Conservation (phyloP, 2,329 filamentous ascomycete species). For the Chrysoporthe puriensis region DNA sequence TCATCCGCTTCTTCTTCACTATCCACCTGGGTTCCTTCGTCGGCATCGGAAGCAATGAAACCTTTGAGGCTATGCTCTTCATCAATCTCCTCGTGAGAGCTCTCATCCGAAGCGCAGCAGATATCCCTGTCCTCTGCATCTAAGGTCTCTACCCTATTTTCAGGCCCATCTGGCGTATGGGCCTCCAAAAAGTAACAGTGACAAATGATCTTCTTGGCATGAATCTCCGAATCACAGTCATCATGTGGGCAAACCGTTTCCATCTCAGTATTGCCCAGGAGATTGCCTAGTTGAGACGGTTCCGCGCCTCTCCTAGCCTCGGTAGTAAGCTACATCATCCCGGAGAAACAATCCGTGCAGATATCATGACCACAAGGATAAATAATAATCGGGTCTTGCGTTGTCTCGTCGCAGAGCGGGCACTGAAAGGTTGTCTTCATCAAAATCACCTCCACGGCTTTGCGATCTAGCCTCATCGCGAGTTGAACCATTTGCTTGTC, state of each 20-base stretch:
- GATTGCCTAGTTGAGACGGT: neutral
- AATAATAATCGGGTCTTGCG: slow-evolving; percentile 34
- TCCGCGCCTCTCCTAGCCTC: neutral
- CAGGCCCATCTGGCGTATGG: neutral
- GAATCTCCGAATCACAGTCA: slow-evolving; percentile 1
- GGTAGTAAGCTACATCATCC: slow-evolving; percentile 24
- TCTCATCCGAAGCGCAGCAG: neutral
- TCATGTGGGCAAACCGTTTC: slow-evolving; percentile 12
- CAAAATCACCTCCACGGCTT: slow-evolving; percentile 28
- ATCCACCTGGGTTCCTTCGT: neutral
- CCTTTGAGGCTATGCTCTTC: neutral
- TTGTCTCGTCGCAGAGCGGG: neutral
- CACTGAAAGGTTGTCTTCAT: slow-evolving; percentile 10
- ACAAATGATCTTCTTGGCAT: slow-evolving; percentile 17
- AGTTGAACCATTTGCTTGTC: slow-evolving; percentile 36
- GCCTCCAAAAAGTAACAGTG: slow-evolving; percentile 16
- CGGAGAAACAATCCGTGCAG: slow-evolving; percentile 36
- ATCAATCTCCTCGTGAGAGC: neutral
- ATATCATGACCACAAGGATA: slow-evolving; percentile 38
- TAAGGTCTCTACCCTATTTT: neutral
- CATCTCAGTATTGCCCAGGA: neutral
- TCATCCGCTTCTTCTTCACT: neutral
- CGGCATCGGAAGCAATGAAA: neutral
- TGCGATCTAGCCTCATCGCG: slow-evolving; percentile 30
- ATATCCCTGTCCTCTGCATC: neutral